Percentiles rank a stretch among this genome's conserved stretches.
These are phyloP conservation scores for Scenedesmus sp. DNA, from an alignment of 163 green algal species.

Conservation along the genomic window DNA sequence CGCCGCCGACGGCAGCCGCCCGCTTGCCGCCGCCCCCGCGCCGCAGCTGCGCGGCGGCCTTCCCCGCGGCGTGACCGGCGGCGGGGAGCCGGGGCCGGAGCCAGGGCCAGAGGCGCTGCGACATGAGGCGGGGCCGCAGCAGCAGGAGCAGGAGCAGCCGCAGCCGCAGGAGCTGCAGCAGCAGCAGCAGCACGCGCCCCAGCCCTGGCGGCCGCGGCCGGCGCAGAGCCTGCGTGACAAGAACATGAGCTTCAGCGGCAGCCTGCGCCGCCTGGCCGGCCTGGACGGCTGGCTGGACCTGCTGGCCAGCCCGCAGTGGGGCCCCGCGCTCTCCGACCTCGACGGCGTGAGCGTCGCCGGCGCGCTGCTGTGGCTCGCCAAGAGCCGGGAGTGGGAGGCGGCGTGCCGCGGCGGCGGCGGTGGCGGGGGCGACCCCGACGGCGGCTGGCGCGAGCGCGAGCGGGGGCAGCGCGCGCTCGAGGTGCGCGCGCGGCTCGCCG, in stretches of 20 bases:
- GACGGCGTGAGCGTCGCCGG: constrained; percentile 24
- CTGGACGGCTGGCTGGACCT: not conserved
- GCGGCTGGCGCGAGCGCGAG: not conserved
- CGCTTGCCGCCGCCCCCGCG: not conserved
- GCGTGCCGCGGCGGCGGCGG: not conserved
- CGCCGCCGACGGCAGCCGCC: not conserved
- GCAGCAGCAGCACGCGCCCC: not conserved
- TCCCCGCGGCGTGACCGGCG: not conserved
- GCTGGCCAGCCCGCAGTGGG: not conserved
- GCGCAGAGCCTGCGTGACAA: not conserved
- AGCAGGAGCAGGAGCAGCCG: not conserved
- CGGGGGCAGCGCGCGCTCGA: not conserved
- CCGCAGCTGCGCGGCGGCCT: constrained; percentile 6
- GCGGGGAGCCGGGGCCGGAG: not conserved
- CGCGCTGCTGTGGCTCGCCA: constrained; percentile 17
- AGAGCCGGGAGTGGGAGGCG: constrained; percentile 15
- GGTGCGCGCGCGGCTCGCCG: not conserved
- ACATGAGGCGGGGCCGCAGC: too few species aligned
- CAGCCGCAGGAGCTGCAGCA: constrained; percentile 8
- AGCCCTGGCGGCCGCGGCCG: too few species aligned
- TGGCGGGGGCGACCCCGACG: not conserved
- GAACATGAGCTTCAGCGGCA: constrained; percentile 16
- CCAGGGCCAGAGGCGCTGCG: not conserved
- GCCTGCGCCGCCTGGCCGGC: not conserved
- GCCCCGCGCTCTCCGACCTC: not conserved